Conservation (phyloP, 1,284 basidiomycete species). For the Ceratobasidium sp. region DNA sequence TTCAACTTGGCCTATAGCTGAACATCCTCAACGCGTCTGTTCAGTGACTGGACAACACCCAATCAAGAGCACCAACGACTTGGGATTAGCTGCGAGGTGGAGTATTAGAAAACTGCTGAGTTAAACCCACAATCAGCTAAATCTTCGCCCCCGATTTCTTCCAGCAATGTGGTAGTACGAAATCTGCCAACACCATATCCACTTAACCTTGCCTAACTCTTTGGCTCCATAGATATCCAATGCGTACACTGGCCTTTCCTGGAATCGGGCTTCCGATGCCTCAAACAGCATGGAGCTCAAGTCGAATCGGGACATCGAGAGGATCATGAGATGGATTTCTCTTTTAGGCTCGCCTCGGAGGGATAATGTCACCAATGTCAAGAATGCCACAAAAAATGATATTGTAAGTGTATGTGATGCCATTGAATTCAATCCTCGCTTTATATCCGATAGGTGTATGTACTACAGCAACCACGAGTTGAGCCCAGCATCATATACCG, state of each 20-base stretch:
- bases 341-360: not conserved
- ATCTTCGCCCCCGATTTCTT: not conserved
- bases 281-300: not conserved
- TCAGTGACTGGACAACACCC: too few species aligned
- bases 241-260: not conserved
- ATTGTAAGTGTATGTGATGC: not conserved
- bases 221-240: not conserved
- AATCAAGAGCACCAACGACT: too few species aligned
- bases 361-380: not conserved
- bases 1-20: too few species aligned
- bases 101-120: too few species aligned
- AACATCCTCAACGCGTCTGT: too few species aligned
- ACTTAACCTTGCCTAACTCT: not conserved
- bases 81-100: too few species aligned
- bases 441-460: not conserved
- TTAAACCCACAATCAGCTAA: too few species aligned
- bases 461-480: not conserved
- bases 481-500: not conserved
- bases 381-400: not conserved
- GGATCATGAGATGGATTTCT: not conserved
- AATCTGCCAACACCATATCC: not conserved
- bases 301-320: not conserved
- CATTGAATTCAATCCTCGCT: not conserved
- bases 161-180: not conserved
- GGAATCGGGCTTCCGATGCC: not conserved